Percentiles rank a stretch among this genome's conserved stretches.
Evolutionary conservation across 2,329 filamentous ascomycete genomes (phyloP).

Genomic region (Talaromyces sp.): DNA sequence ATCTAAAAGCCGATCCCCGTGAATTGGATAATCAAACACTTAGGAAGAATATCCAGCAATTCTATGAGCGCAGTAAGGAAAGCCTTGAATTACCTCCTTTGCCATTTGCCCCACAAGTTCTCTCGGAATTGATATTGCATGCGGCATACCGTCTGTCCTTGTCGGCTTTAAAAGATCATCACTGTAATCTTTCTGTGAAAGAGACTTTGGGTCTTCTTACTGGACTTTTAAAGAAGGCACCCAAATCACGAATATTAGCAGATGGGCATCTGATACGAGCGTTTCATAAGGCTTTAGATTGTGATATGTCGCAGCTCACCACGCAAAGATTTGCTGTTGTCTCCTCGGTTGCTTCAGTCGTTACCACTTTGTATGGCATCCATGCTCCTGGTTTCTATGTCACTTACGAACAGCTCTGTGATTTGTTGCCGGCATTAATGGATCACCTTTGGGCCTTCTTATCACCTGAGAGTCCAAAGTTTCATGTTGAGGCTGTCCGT

Average conservation of each 20-base stretch:
- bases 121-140: slow-evolving; percentile 63
- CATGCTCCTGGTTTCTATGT: slow-evolving; percentile 38
- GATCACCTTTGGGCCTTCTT: slow-evolving; percentile 75
- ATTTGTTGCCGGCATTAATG: slow-evolving; percentile 67
- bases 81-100: slow-evolving; percentile 62
- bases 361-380: slow-evolving; percentile 40
- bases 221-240: slow-evolving; percentile 44
- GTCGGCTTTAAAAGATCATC: slow-evolving; percentile 30
- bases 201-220: slow-evolving; percentile 61
- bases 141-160: slow-evolving; percentile 51
- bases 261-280: slow-evolving; percentile 38
- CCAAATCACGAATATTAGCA: slow-evolving; percentile 36
- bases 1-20: slow-evolving; percentile 20
- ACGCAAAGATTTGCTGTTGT: slow-evolving; percentile 38
- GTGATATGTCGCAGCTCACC: slow-evolving; percentile 26
- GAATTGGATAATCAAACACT: slow-evolving; percentile 42
- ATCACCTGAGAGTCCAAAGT: slow-evolving; percentile 80
- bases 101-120: slow-evolving; percentile 57
- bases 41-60: slow-evolving; percentile 60
- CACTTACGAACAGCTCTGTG: slow-evolving; percentile 52
- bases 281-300: slow-evolving; percentile 30
- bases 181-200: slow-evolving; percentile 49
- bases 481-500: slow-evolving; percentile 88
- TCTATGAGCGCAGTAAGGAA: slow-evolving; percentile 69
- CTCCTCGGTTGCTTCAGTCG: slow-evolving; percentile 51